Percentiles rank a stretch among this genome's conserved stretches.
These are phyloP conservation scores for Firmiana major DNA, from an alignment of 345 rosid species.

Conservation along the genomic window DNA sequence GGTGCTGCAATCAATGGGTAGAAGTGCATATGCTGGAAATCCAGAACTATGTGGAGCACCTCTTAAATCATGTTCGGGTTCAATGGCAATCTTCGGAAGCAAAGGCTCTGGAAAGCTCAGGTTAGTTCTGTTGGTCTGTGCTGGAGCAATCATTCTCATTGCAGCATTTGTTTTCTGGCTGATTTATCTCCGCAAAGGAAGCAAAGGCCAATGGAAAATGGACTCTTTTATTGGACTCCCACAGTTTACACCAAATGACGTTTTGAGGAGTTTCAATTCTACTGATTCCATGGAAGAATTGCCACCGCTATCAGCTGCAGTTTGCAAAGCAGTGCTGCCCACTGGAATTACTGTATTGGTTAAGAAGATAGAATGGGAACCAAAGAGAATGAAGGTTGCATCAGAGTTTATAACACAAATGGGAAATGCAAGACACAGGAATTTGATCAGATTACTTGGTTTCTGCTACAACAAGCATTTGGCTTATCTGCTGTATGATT, in stretches of 20 bases:
- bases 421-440: constrained; percentile 80
- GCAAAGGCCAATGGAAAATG: constrained; percentile 75
- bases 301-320: constrained; percentile 36
- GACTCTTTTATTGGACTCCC: constrained; percentile 69
- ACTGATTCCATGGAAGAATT: constrained; percentile 38
- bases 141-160: constrained; percentile 35
- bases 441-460: constrained; percentile 76
- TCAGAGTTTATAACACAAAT: constrained; percentile 44
- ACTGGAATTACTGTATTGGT: constrained; percentile 84
- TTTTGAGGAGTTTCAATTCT: constrained; percentile 61
- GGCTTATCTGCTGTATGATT: constrained; percentile 67
- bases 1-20: constrained; percentile 53
- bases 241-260: constrained; percentile 65
- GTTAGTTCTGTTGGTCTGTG: constrained; percentile 55
- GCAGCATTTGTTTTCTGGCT: constrained; percentile 46
- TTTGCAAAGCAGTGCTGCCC: constrained; percentile 69
- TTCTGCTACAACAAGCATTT: constrained; percentile 70
- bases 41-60: constrained; percentile 76
- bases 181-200: constrained; percentile 45
- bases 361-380: constrained; percentile 56
- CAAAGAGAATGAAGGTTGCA: constrained; percentile 34
- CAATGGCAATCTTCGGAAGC: constrained; percentile 37
- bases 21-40: constrained; percentile 63
- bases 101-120: constrained; percentile 52
- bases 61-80: constrained; percentile 48